Base-by-base conservation (phyloP, 805 yeast genomes). In the Yarrowia osloensis region DNA sequence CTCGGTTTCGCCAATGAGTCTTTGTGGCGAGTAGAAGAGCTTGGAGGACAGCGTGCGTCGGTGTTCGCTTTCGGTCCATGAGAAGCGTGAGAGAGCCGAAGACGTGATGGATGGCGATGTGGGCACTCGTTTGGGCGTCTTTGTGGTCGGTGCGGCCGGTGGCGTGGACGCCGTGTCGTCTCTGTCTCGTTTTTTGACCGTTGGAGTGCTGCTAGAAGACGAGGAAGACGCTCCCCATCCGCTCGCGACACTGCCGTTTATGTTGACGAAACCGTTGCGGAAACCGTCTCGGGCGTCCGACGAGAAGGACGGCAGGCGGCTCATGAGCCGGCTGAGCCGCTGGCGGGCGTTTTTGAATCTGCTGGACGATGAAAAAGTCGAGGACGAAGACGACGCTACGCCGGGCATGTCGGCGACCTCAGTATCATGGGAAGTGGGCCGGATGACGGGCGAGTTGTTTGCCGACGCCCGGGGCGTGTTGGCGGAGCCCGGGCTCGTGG, bases 1-100 rank as follows among this genome's bases (percentile, higher is more conserved):
- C 63, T 70, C 73, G 8, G 70, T 65, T 7, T 71, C 73, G 8
- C 69, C 70, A 17, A 67, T 37, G 17, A 57, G 39, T 39, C 63
- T 15, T 21, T 57, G 61, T 17, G 61, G 44, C 44, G 61, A 54
- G 33, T 54, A 54, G 8, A 54, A 54, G 24, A 54, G 61, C 15
- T 54, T 54, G 21, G 44, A 35, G 17, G 61, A 42, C 28, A 59
- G 65, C 1, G 57, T 59, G 65, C 65, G 52, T 42, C 42, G n/a
- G n/a, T 59, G 57, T 42, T 40, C 65, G 15, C 44, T 54, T 54
- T 54, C 57, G 4, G 29, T 11, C 61, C 61, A 54, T 2, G 61
- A 54, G 24, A 54, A 37, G 17, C 61, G 61, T 1, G 61, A 54
- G 24, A 54, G 31, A 2, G 57, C 57, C 13, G 61, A 54, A 2